A percentile compares a stretch with the other conserved stretches of the same genome.
phyloP scores from a whole-genome alignment of 106 monocot genomes.

The Agapanthus africanus region DNA sequence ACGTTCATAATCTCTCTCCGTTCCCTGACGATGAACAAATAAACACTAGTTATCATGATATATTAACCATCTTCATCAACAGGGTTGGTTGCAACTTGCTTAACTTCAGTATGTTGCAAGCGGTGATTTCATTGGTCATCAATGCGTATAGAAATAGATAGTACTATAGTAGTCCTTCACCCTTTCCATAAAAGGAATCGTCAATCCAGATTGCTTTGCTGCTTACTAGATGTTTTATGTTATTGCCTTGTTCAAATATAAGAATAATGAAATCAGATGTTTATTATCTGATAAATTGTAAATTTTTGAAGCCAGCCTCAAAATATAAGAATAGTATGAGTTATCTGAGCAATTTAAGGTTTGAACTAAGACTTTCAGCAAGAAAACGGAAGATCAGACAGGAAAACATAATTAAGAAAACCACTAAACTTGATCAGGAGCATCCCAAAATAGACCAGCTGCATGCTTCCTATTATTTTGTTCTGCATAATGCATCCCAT shows the following conservation, averaged over 20 bases:
- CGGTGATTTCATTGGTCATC: background rate
- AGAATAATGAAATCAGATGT: background rate
- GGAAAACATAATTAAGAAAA: background rate
- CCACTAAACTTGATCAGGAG: background rate
- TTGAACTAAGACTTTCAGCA: background rate
- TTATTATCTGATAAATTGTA: background rate
- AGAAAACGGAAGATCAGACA: background rate
- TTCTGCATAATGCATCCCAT: background rate
- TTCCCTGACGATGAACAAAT: conserved; percentile 39
- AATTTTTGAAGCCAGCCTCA: background rate
- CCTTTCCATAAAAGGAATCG: background rate
- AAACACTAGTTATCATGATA: background rate
- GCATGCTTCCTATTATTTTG: background rate
- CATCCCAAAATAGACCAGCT: background rate
- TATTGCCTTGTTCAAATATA: background rate
- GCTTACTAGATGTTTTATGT: background rate
- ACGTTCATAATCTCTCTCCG: conserved; percentile 77
- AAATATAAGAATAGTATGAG: background rate
- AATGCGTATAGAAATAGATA: too few relatives aligned
- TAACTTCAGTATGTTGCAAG: background rate
- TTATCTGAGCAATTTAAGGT: too few relatives aligned
- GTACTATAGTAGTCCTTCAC: too few relatives aligned
- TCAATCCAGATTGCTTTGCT: background rate
- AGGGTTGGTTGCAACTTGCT: background rate
- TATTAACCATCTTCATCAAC: background rate